Percentiles rank a stretch among this genome's conserved stretches.
Conservation (phyloP, 139 green algal genomes). For the Asterochloris erici region DNA sequence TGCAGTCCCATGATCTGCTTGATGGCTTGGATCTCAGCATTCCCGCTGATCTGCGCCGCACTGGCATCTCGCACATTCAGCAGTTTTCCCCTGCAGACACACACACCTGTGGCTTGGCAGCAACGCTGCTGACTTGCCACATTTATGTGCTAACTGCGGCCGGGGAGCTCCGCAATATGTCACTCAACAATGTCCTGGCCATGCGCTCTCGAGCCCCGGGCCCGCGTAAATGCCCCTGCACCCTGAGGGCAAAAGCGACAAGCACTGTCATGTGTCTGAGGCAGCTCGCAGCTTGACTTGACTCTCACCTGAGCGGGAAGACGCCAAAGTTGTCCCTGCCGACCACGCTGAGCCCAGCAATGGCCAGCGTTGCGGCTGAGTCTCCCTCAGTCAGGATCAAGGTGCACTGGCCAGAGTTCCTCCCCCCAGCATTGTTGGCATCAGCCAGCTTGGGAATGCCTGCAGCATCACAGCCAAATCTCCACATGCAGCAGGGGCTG, state of each 20-base stretch:
- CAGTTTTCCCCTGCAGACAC: constrained; percentile 85
- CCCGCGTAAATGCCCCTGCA: too few species aligned
- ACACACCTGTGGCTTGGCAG: too few species aligned
- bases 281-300: not conserved
- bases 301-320: constrained; percentile 85
- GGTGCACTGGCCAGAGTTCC: constrained; percentile 87
- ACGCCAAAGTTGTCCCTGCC: constrained; percentile 95
- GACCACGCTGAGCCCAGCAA: constrained; percentile 91
- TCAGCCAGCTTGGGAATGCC: constrained; percentile 97
- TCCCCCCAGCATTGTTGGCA: constrained; percentile 93
- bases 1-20: constrained; percentile 99
- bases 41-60: constrained; percentile 86
- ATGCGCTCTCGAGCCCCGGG: too few species aligned
- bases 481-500: too few species aligned
- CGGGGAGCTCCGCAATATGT: too few species aligned
- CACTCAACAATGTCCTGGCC: too few species aligned
- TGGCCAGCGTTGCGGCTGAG: constrained; percentile 94
- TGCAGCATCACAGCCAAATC: constrained; percentile 16
- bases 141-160: too few species aligned
- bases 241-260: not conserved
- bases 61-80: constrained; percentile 97
- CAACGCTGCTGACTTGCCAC: too few species aligned
- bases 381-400: constrained; percentile 99
- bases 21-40: constrained; percentile 96
- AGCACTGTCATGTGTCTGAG: not conserved